A percentile compares a stretch with the other conserved stretches of the same genome.
Conservation (phyloP, 164 flowering plant genomes). For the Platanus orientalis region DNA sequence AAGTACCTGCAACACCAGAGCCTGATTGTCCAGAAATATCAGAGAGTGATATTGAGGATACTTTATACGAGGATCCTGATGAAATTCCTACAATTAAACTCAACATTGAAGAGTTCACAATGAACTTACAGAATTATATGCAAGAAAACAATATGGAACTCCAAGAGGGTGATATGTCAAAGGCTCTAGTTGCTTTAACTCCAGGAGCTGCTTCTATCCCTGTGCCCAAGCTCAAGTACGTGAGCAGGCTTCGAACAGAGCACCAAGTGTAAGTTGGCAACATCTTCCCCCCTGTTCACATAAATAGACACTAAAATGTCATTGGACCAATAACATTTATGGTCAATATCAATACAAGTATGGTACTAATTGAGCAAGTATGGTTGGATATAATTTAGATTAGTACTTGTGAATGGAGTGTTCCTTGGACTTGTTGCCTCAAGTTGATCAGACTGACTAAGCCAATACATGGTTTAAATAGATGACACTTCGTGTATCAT, state of each 20-base stretch:
- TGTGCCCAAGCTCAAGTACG: slow-evolving; percentile 50
- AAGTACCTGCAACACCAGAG: slow-evolving; percentile 78
- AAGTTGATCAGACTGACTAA: neutral
- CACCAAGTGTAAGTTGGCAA: slow-evolving; percentile 41
- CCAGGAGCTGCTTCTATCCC: slow-evolving; percentile 63
- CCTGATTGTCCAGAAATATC: slow-evolving; percentile 39
- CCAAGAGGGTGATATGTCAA: slow-evolving; percentile 71
- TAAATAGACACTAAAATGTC: too few relatives aligned
- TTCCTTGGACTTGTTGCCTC: neutral
- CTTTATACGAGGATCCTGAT: slow-evolving; percentile 55
- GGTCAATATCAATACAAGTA: too few relatives aligned
- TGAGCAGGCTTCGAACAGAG: slow-evolving; percentile 61
- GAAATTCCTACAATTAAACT: slow-evolving; percentile 89
- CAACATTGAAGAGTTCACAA: slow-evolving; percentile 59
- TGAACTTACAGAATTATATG: slow-evolving; percentile 62
- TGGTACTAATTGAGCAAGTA: too few relatives aligned
- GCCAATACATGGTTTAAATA: too few relatives aligned
- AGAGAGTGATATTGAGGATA: slow-evolving; percentile 68
- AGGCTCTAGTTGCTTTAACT: slow-evolving; percentile 54
- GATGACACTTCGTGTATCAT: too few relatives aligned
- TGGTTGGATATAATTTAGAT: neutral
- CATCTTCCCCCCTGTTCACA: neutral
- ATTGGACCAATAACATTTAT: too few relatives aligned
- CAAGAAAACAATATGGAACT: slow-evolving; percentile 54
- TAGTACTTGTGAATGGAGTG: neutral